Conservation (phyloP, 495 filamentous ascomycete genomes). For the Diplogelasinospora grovesii region DNA sequence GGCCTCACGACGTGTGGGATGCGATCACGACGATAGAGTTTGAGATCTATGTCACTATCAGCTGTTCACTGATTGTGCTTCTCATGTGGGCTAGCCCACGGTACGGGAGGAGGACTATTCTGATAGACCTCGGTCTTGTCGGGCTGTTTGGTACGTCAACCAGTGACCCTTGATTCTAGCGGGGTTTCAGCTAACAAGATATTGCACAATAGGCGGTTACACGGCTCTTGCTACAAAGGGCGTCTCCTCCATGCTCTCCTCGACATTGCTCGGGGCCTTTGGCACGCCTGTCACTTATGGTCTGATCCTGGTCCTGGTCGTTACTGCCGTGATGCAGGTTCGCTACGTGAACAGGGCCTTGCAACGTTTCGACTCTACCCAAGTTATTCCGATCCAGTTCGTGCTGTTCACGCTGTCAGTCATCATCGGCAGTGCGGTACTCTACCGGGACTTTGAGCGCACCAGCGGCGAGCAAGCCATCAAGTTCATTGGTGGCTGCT, state of each 20-base stretch:
- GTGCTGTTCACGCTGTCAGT: conserved; percentile 94
- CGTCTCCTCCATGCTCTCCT: conserved; percentile 87
- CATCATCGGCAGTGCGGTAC: conserved; percentile 83
- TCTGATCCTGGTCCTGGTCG: conserved; percentile 66
- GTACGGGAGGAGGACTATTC: conserved; percentile 76
- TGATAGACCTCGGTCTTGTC: conserved; percentile 90
- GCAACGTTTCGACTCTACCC: conserved; percentile 90
- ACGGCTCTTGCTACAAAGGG: conserved; percentile 95
- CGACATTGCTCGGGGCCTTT: conserved; percentile 76
- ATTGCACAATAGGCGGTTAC: conserved; percentile 63
- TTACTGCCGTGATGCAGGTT: conserved; percentile 88
- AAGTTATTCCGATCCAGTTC: conserved; percentile 95
- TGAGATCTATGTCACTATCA: conserved; percentile 79
- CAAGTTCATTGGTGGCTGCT: conserved; percentile 86
- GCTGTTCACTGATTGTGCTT: conserved; percentile 58
- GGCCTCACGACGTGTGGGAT: conserved; percentile 81
- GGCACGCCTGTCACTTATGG: conserved; percentile 89
- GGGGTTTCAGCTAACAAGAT: conserved; percentile 19
- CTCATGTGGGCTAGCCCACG: conserved; percentile 75
- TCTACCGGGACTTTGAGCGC: conserved; percentile 91
- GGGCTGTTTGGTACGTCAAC: conserved; percentile 72
- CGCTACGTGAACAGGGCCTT: conserved; percentile 92
- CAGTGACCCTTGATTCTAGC: neutral
- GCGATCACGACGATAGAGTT: conserved; percentile 88
- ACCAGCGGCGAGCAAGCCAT: conserved; percentile 58